Conservation (phyloP, 1,284 basidiomycete genomes). For the Ceratobasidium sp. region DNA sequence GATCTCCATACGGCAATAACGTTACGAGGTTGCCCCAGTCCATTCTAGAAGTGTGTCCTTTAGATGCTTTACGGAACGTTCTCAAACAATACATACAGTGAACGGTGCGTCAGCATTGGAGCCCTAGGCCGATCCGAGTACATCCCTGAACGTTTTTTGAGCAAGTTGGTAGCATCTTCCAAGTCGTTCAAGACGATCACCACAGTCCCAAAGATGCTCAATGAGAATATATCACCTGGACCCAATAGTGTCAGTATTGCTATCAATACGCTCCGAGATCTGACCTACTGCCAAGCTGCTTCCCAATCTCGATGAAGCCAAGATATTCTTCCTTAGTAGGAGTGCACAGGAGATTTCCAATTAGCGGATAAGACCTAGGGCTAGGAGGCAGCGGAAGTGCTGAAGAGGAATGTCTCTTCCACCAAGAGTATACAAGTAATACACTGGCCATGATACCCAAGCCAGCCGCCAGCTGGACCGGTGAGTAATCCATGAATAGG, state of each 20-base stretch:
- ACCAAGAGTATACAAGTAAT: too few relatives aligned
- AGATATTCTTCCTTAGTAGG: constrained; percentile 1
- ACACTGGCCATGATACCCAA: too few relatives aligned
- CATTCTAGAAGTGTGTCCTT: background rate
- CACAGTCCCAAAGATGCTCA: background rate
- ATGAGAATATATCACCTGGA: background rate
- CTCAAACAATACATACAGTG: background rate
- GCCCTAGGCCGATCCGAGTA: constrained; percentile 12
- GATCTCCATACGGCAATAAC: constrained; percentile 8
- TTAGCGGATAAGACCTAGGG: constrained; percentile 12
- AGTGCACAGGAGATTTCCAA: background rate
- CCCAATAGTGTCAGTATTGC: background rate
- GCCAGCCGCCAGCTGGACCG: too few relatives aligned
- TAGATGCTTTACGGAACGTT: background rate
- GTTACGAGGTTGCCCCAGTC: constrained; percentile 4
- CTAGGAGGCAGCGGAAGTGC: constrained; percentile 1
- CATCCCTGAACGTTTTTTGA: constrained; percentile 2
- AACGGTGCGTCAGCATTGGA: constrained; percentile 9
- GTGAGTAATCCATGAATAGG: too few relatives aligned
- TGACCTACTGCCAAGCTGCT: constrained; percentile 2
- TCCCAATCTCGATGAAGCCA: background rate
- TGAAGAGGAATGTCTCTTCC: background rate
- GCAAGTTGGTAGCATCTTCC: constrained; percentile 4
- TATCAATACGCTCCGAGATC: too few relatives aligned
- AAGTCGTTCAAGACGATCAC: background rate